Conservation (phyloP, 768 basidiomycete species). For the Leucocoprinus leucothites region DNA sequence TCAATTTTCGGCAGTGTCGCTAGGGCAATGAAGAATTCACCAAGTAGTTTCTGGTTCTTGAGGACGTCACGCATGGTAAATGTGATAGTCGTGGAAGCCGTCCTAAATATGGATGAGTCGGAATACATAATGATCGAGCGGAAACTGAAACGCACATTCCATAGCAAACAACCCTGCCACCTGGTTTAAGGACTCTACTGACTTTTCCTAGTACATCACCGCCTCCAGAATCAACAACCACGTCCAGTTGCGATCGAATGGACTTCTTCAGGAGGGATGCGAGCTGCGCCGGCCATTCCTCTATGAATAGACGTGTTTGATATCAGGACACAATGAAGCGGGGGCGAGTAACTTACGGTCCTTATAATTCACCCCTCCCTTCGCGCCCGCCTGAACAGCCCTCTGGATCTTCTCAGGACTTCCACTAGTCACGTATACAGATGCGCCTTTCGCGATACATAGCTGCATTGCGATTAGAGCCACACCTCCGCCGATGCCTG, state of each 20-base stretch:
- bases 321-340: not conserved
- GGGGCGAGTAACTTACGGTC: constrained; percentile 38
- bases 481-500: constrained; percentile 83
- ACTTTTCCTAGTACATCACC: constrained; percentile 57
- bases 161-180: constrained; percentile 61
- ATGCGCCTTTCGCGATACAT: constrained; percentile 69
- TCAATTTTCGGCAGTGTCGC: not conserved
- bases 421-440: constrained; percentile 82
- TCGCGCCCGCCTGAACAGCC: constrained; percentile 67
- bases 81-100: constrained; percentile 51
- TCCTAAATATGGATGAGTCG: constrained; percentile 39
- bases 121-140: not conserved
- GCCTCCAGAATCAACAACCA: constrained; percentile 69
- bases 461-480: constrained; percentile 75
- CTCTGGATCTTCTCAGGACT: constrained; percentile 64
- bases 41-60: constrained; percentile 70
- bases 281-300: constrained; percentile 50
- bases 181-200: constrained; percentile 47
- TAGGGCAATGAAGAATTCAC: constrained; percentile 42
- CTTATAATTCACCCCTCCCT: constrained; percentile 75
- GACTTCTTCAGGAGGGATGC: constrained; percentile 35
- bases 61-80: constrained; percentile 81
- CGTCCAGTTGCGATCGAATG: constrained; percentile 41
- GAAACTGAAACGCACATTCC: constrained; percentile 60
- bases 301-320: not conserved